Evolutionary conservation across 1,284 basidiomycete species (phyloP), one percentile per base, ranked within the genome.

Genomic region (Austroboletus olivaceoglutinosus): DNA sequence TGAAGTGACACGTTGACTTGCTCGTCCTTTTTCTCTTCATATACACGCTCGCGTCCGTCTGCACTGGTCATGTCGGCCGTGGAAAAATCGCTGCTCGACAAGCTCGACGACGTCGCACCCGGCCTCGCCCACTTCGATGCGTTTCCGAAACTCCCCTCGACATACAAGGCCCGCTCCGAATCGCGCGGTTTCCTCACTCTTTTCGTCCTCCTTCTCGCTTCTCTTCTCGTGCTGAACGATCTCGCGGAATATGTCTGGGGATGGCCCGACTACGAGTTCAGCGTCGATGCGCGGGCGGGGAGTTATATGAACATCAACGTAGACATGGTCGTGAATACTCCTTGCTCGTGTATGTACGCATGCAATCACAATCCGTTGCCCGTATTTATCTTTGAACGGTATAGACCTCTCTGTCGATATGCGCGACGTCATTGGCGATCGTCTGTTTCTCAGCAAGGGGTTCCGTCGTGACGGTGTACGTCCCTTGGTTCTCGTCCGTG

Each of bases 321-420:
- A 48, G 94, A 98, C 70, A 69, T 96, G 70, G 83, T 91, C 13
- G 88, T 98, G 22, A 90, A 90, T 57, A 97, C 94, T 82, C 93
- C 91, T 2, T 97, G 94, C 73, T 77, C 80, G 70, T 91, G 93
- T 96, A 66, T 72, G 91, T 82, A 5, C 7, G 39, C 38, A 34
- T 6, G 25, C 23, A 6, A 37, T 23, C 36, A 15, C 4, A 5
- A 21, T 11, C 50, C 9, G 4, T 11, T 19, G 3, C 40, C 31
- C 11, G 10, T 21, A 29, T 31, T 54, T 44, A 58, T 31, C 31
- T 7, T 15, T n/a, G 30, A 21, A 10, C 36, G 19, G 33, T 10
- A 19, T 49, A 94, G 91, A 77, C 64, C 74, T 99, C 47, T 89
- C 85, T 44, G 85, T 98, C 21, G 96, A 98, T 67, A 71, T 99